These are phyloP conservation scores for Macrotyloma uniflorum DNA, from an alignment of 306 rosid genomes.

Conservation along the genomic window DNA sequence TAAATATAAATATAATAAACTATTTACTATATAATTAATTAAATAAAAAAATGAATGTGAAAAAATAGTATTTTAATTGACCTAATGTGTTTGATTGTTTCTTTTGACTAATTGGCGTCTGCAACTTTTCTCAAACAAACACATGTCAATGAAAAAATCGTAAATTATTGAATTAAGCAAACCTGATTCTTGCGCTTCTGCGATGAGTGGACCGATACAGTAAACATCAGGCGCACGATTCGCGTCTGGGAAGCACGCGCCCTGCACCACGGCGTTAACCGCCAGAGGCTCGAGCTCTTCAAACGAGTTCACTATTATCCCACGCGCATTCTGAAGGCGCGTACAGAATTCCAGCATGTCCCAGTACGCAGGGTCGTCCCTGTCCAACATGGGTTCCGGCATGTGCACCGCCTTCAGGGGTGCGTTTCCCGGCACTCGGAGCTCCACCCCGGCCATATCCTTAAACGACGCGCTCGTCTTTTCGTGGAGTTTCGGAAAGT, in stretches of 20 bases:
- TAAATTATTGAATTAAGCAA: too few species aligned
- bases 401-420: slow-evolving; percentile 15
- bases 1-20: too few species aligned
- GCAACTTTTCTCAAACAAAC: too few species aligned
- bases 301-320: slow-evolving; percentile 36
- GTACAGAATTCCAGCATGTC: slow-evolving; percentile 30
- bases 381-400: slow-evolving; percentile 35
- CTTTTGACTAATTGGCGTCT: too few species aligned
- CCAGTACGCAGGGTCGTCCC: slow-evolving; percentile 31
- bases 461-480: background rate
- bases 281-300: slow-evolving; percentile 13
- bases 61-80: too few species aligned
- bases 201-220: slow-evolving; percentile 38
- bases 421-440: slow-evolving; percentile 27
- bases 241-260: slow-evolving; percentile 12
- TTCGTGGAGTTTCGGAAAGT: slow-evolving; percentile 8
- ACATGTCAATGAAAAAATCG: too few species aligned
- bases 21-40: too few species aligned
- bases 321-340: background rate
- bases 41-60: too few species aligned
- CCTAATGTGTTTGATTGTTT: too few species aligned
- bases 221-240: background rate
- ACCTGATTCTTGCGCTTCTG: slow-evolving; percentile 37
- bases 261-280: slow-evolving; percentile 23
- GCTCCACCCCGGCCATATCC: slow-evolving; percentile 25